These are phyloP conservation scores for Diutina catenulata DNA, from an alignment of 1,139 yeast species.

Conservation along the genomic window DNA sequence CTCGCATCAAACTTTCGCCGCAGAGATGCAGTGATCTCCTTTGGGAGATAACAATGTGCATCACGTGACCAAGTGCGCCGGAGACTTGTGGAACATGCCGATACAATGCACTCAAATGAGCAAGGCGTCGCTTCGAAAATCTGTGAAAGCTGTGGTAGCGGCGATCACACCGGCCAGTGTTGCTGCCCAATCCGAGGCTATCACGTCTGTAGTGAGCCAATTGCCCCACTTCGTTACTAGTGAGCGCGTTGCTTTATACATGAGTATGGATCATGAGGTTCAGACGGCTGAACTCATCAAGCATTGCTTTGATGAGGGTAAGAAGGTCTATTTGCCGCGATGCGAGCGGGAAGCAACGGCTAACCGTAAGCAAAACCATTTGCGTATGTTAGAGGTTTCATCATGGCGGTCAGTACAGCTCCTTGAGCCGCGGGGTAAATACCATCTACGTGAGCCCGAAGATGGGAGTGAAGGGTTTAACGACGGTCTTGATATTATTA, in stretches of 20 bases:
- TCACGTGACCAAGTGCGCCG: no score
- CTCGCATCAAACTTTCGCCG: no score
- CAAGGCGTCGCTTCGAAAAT: neutral
- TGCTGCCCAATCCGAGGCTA: neutral
- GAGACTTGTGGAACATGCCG: no score
- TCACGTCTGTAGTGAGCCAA: neutral
- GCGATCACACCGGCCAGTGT: neutral
- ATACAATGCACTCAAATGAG: no score
- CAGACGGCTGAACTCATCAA: neutral
- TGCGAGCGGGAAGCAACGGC: neutral
- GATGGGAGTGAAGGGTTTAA: neutral
- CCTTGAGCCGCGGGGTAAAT: constrained; percentile 1
- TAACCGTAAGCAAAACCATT: neutral
- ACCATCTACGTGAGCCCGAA: neutral
- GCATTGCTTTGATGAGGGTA: neutral
- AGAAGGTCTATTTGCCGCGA: neutral
- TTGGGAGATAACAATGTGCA: no score
- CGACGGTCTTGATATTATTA: neutral
- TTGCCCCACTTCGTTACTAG: neutral
- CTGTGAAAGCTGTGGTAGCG: neutral
- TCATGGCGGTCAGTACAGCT: neutral
- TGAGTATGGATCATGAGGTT: constrained; percentile 2
- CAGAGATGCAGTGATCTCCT: no score
- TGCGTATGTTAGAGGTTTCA: neutral
- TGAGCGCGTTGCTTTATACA: neutral